Percentiles rank a stretch among this genome's conserved stretches.
These are phyloP conservation scores for Citrullus mucosospermus DNA, from an alignment of 306 rosid species.

Conservation along the genomic window DNA sequence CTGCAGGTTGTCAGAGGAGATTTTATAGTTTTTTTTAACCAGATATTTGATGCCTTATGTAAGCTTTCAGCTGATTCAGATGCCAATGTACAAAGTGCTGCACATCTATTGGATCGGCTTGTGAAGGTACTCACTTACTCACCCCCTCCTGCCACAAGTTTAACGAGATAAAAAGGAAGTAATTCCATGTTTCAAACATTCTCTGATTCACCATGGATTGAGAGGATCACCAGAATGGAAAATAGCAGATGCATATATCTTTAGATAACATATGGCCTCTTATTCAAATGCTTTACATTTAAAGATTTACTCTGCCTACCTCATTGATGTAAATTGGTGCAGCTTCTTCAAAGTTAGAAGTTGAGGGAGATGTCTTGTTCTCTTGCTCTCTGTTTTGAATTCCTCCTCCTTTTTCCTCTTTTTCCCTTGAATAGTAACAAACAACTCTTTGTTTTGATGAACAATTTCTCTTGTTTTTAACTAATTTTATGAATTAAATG, in stretches of 20 bases:
- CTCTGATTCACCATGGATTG: not conserved
- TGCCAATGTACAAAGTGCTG: slow-evolving; percentile 94
- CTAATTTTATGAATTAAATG: slow-evolving; percentile 26
- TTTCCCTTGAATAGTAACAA: not conserved
- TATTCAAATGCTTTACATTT: not conserved
- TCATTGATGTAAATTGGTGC: not conserved
- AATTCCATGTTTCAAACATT: not conserved
- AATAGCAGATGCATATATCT: not conserved
- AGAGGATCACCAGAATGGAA: not conserved
- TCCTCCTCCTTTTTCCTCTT: not conserved
- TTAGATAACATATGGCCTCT: not conserved
- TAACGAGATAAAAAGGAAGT: no score
- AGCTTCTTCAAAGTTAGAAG: not conserved
- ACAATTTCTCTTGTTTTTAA: not conserved
- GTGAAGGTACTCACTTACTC: slow-evolving; percentile 54
- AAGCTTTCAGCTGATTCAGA: slow-evolving; percentile 98
- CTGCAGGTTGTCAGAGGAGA: slow-evolving; percentile 98
- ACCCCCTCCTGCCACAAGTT: not conserved
- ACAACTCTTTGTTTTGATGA: not conserved
- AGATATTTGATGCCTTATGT: slow-evolving; percentile 96
- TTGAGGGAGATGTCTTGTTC: not conserved
- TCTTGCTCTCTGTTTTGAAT: not conserved
- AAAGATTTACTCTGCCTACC: not conserved
- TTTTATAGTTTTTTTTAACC: slow-evolving; percentile 84
- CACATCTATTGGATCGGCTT: slow-evolving; percentile 93